Percentiles rank a stretch among this genome's conserved stretches.
Conservation (phyloP, 2,329 filamentous ascomycete genomes). For the Fusarium neocosmosporiellum region DNA sequence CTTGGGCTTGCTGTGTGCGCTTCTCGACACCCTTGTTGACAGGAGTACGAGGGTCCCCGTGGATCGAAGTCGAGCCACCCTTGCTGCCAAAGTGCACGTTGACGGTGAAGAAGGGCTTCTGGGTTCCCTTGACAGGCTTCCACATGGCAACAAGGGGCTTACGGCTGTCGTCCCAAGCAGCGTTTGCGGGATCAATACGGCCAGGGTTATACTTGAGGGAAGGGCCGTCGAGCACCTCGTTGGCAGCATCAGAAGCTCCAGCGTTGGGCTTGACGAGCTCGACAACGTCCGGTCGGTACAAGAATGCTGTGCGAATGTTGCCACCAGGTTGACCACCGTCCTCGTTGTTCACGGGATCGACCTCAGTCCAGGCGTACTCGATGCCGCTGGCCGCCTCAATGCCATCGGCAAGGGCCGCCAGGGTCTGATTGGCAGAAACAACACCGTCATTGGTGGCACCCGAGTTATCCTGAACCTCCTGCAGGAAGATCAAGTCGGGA, state of each 20-base stretch:
- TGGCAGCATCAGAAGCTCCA: constrained; percentile 65
- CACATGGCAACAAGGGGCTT: constrained; percentile 77
- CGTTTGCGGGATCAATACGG: constrained; percentile 71
- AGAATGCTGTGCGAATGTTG: constrained; percentile 77
- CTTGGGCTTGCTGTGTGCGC: constrained; percentile 65
- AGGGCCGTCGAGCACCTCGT: constrained; percentile 65
- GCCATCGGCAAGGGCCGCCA: constrained; percentile 64
- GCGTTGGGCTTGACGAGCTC: constrained; percentile 69
- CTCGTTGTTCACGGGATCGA: constrained; percentile 67
- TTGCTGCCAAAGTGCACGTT: constrained; percentile 78
- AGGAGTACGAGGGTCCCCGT: constrained; percentile 74
- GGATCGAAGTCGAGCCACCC: constrained; percentile 71
- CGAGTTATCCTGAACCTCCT: constrained; percentile 77
- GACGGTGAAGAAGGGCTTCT: constrained; percentile 73
- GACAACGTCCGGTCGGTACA: constrained; percentile 72
- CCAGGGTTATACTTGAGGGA: constrained; percentile 76
- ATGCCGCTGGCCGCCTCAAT: constrained; percentile 62
- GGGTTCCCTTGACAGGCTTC: constrained; percentile 64
- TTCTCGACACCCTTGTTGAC: constrained; percentile 72
- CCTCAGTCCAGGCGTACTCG: constrained; percentile 69
- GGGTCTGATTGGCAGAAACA: constrained; percentile 66
- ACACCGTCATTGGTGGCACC: constrained; percentile 70
- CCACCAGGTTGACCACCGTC: constrained; percentile 77
- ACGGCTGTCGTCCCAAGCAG: constrained; percentile 69
- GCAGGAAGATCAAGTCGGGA: constrained; percentile 75